A percentile compares a stretch with the other conserved stretches of the same genome.
phyloP scores from a whole-genome alignment of 2,329 filamentous ascomycete species.

The Plenodomus lindquistii region DNA sequence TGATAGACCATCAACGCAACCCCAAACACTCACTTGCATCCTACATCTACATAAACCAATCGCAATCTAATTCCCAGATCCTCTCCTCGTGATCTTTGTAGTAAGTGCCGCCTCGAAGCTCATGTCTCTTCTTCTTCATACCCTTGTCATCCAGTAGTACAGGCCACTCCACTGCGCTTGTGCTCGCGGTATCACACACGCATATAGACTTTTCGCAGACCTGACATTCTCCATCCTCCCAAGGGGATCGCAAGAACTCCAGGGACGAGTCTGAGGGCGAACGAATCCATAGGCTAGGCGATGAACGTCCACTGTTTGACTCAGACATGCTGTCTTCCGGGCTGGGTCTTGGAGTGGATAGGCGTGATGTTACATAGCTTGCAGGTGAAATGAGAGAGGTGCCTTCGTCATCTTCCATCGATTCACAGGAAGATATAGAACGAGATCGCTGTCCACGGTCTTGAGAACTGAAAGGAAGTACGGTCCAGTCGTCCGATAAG shows the following conservation, averaged over 20 bases:
- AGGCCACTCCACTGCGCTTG: slow-evolving; percentile 20
- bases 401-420: neutral
- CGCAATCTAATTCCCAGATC: neutral
- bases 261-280: neutral
- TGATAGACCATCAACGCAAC: neutral
- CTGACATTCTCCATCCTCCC: neutral
- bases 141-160: slow-evolving; percentile 13
- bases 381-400: neutral
- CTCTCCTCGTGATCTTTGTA: neutral
- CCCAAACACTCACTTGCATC: neutral
- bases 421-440: neutral
- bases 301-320: neutral
- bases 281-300: neutral
- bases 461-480: neutral
- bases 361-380: neutral
- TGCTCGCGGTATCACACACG: slow-evolving; percentile 1
- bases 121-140: neutral
- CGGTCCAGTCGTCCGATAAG: neutral
- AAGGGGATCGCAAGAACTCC: neutral
- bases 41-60: neutral
- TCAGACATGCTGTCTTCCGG: neutral
- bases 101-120: neutral
- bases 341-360: neutral
- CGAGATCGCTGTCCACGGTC: neutral
- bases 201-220: neutral